These are phyloP conservation scores for Lasiodiplodia sp. DNA, from an alignment of 2,329 filamentous ascomycete genomes.

Conservation along the genomic window DNA sequence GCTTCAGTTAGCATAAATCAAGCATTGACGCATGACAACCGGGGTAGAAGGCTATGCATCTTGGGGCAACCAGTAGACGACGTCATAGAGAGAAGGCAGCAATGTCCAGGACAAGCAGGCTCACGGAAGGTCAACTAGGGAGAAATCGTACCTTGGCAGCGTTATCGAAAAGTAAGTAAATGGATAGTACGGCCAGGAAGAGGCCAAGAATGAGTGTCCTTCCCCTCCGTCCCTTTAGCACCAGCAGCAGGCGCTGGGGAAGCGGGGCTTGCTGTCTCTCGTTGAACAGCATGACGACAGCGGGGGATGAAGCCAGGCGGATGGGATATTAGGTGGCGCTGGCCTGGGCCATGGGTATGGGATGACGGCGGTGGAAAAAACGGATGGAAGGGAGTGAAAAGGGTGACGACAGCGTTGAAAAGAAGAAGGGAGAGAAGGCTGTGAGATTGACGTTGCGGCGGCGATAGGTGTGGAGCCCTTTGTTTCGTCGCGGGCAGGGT, in stretches of 20 bases:
- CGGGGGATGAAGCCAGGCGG: background rate
- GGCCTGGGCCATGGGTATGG: constrained; percentile 15
- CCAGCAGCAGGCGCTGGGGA: constrained; percentile 13
- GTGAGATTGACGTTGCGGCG: constrained; percentile 10
- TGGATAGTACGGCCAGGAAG: constrained; percentile 4
- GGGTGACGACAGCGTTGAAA: background rate
- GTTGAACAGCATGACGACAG: constrained; percentile 16
- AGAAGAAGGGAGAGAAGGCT: background rate
- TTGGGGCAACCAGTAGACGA: background rate
- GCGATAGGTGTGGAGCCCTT: constrained; percentile 13
- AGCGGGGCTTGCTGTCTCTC: constrained; percentile 13
- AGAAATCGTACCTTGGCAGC: background rate
- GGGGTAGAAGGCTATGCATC: background rate
- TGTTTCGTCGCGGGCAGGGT: constrained; percentile 19
- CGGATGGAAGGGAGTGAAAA: background rate
- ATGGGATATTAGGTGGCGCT: background rate
- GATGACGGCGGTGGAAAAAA: background rate
- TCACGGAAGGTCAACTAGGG: no score
- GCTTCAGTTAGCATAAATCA: background rate
- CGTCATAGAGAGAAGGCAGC: constrained; percentile 1
- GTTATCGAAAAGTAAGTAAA: constrained; percentile 24
- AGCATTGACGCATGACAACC: background rate
- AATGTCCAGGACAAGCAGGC: no score
- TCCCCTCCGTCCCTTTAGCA: constrained; percentile 12
- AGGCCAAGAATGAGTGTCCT: constrained; percentile 15